These are phyloP conservation scores for Metarhizium album DNA, from an alignment of 2,329 filamentous ascomycete species.

Conservation along the genomic window DNA sequence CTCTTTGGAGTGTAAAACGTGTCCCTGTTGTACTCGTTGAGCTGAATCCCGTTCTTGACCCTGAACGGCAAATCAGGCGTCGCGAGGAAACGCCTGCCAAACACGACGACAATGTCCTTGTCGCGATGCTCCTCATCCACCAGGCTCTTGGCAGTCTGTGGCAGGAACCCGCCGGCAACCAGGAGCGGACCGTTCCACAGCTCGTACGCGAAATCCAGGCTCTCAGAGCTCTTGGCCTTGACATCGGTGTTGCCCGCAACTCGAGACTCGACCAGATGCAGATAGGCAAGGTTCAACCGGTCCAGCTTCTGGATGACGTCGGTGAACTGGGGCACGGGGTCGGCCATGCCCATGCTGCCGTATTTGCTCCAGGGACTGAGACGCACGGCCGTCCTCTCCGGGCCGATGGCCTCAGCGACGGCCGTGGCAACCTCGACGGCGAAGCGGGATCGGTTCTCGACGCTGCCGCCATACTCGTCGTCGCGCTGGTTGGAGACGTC, in stretches of 20 bases:
- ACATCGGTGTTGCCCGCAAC: neutral
- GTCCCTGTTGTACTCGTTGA: neutral
- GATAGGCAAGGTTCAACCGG: neutral
- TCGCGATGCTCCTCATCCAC: neutral
- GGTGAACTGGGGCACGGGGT: conserved; percentile 52
- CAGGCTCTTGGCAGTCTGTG: no score
- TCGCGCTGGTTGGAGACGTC: conserved; percentile 37
- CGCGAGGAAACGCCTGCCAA: neutral
- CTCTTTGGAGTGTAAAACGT: neutral
- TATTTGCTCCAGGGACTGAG: conserved; percentile 50
- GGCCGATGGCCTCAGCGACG: conserved; percentile 31
- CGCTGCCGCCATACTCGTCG: conserved; percentile 40
- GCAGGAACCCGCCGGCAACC: neutral
- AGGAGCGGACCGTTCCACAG: neutral
- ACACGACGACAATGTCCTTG: neutral
- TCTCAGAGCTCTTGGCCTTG: neutral
- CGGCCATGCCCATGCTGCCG: conserved; percentile 52
- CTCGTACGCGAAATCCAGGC: neutral
- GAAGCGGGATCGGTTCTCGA: conserved; percentile 42
- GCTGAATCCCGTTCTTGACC: neutral
- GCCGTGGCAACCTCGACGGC: conserved; percentile 36
- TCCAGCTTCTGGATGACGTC: neutral
- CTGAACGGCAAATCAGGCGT: neutral
- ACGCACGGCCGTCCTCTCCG: conserved; percentile 43
- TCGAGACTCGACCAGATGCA: neutral